These are phyloP conservation scores for Quercus ilex DNA, from an alignment of 306 rosid species.

Conservation along the genomic window DNA sequence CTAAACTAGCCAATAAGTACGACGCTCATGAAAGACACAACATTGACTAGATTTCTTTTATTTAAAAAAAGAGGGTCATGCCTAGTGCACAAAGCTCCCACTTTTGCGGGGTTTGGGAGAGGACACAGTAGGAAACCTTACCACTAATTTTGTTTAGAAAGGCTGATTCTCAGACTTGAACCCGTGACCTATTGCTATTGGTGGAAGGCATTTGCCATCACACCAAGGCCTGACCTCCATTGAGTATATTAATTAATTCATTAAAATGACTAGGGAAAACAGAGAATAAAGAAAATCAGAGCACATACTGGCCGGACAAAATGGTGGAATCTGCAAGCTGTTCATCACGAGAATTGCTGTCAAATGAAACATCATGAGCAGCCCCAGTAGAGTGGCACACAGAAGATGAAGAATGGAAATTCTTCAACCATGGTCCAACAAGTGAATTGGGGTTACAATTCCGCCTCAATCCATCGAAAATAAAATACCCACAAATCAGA, in stretches of 20 bases:
- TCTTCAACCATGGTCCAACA: slow-evolving; percentile 42
- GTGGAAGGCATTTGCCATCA: too few species aligned
- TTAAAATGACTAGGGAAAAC: background rate
- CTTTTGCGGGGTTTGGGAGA: too few species aligned
- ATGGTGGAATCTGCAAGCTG: slow-evolving; percentile 36
- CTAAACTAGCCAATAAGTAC: background rate
- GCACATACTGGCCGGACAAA: slow-evolving; percentile 51
- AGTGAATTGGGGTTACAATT: slow-evolving; percentile 23
- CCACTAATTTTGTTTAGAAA: too few species aligned
- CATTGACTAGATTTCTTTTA: background rate
- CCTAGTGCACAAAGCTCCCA: too few species aligned
- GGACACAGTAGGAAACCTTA: too few species aligned
- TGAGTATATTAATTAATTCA: too few species aligned
- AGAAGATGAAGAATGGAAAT: slow-evolving; percentile 26
- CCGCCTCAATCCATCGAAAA: slow-evolving; percentile 29
- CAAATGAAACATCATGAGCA: slow-evolving; percentile 57
- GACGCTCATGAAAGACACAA: background rate
- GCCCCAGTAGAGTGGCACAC: slow-evolving; percentile 49
- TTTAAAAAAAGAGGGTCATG: too few species aligned
- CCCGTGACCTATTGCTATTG: too few species aligned
- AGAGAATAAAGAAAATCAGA: slow-evolving; percentile 2
- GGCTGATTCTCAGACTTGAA: too few species aligned
- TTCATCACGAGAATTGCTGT: slow-evolving; percentile 48
- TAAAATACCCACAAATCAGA: slow-evolving; percentile 24
- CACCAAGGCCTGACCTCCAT: too few species aligned